Base-by-base conservation (phyloP, 352 stramenopile genomes). In the Halophytophthora batemanensis region DNA sequence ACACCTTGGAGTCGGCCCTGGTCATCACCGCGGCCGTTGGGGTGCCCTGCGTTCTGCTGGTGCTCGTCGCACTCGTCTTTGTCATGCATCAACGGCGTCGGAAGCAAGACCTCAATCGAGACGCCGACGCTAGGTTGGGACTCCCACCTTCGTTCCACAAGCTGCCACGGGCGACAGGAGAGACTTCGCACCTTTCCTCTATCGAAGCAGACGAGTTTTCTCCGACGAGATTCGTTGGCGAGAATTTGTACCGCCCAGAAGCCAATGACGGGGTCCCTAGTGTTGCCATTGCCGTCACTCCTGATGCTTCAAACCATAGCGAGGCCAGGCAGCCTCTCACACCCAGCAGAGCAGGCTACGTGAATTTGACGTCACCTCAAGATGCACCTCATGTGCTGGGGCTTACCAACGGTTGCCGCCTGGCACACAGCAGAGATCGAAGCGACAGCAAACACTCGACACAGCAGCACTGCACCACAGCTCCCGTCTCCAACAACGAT, bases 201-300 rank as follows among this genome's bases (percentile, higher is more conserved):
- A 31, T 53, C 22, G 62, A 66, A 1, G 64, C 47, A 43, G 61
- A 70, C 18, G 61, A 70, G n/a, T 50, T 66, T n/a, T 71, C 62
- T 51, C 44, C 47, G 2, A 70, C 51, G 14, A 38, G 50, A 25
- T 59, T 66, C 34, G 64, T 52, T 2, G 50, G 21, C 47, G 44
- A 33, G 2, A 43, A 60, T 12, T 37, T 31, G 19, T 18, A 53
- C 6, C 47, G 56, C n/a, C 37, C 52, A 34, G 47, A 67, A 17
- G 25, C 8, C 2, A 45, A 54, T 6, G 48, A 64, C 15, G 42
- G 38, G 18, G 50, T 47, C 14, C 60, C 55, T 7, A 61, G 50
- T 3, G 49, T 69, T 6, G 46, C 41, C 2, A 23, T 69, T 7
- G 34, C 42, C 17, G 38, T 60, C 19, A 49, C 61, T 1, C 52